A percentile compares a stretch with the other conserved stretches of the same genome.
phyloP scores from a whole-genome alignment of 306 rosid genomes.

The Myrica gale region DNA sequence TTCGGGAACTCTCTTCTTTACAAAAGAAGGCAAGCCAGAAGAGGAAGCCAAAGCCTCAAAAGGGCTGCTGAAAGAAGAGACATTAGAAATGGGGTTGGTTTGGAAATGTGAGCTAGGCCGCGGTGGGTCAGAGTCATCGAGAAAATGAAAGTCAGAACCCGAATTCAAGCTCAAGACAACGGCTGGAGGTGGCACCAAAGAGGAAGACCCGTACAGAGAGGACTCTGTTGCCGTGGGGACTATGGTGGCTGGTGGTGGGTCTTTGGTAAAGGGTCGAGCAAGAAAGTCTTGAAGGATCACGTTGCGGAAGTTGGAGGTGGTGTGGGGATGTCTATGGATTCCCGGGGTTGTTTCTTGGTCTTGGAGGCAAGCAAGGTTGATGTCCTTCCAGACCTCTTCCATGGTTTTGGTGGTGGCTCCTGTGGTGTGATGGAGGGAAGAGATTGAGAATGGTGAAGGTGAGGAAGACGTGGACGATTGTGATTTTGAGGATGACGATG shows the following conservation, averaged over 20 bases:
- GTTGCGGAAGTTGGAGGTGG: slow-evolving; percentile 13
- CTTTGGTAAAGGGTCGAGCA: slow-evolving; percentile 38
- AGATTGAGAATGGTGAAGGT: slow-evolving; percentile 12
- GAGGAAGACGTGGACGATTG: slow-evolving; percentile 6
- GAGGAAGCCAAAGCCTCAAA: slow-evolving; percentile 32
- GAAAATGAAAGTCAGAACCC: slow-evolving; percentile 31
- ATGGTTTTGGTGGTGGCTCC: slow-evolving; percentile 28
- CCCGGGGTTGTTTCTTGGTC: slow-evolving; percentile 1
- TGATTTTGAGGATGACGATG: slow-evolving; percentile 9
- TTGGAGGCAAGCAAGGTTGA: slow-evolving; percentile 44
- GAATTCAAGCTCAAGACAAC: slow-evolving; percentile 51
- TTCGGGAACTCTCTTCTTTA: slow-evolving; percentile 37
- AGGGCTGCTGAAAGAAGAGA: slow-evolving; percentile 8
- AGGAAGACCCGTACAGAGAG: slow-evolving; percentile 13
- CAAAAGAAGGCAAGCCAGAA: slow-evolving; percentile 33
- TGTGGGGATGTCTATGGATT: not conserved
- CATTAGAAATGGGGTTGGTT: slow-evolving; percentile 13
- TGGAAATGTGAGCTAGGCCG: not conserved
- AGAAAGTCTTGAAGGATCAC: slow-evolving; percentile 68
- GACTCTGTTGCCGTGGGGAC: slow-evolving; percentile 11
- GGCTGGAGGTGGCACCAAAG: slow-evolving; percentile 24
- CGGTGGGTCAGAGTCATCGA: slow-evolving; percentile 20
- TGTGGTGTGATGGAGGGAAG: slow-evolving; percentile 1
- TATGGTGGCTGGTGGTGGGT: slow-evolving; percentile 27
- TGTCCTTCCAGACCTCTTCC: slow-evolving; percentile 84